These are phyloP conservation scores for Aspergillus costaricaensis DNA, from an alignment of 2,329 filamentous ascomycete genomes.

Conservation along the genomic window DNA sequence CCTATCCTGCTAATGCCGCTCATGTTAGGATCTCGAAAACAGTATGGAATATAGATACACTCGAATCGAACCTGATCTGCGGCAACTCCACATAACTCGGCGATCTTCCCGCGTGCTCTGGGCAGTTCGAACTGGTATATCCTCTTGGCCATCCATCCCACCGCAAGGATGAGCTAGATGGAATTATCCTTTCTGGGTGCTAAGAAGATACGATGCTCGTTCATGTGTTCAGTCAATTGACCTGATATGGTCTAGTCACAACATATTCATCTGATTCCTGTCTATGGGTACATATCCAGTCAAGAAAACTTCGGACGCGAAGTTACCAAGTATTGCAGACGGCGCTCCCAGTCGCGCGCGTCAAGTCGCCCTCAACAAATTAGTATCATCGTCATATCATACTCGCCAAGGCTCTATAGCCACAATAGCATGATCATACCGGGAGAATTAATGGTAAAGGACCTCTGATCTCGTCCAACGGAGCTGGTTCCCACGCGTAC, in stretches of 20 bases:
- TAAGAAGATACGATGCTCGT: neutral
- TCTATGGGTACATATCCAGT: too few relatives aligned
- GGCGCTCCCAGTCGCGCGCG: too few relatives aligned
- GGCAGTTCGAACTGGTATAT: neutral
- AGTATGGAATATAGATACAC: conserved; percentile 1
- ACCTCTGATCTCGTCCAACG: neutral
- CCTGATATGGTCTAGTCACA: neutral
- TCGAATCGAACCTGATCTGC: conserved; percentile 53
- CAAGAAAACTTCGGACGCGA: too few relatives aligned
- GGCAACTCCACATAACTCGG: conserved; percentile 27
- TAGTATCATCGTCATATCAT: too few relatives aligned
- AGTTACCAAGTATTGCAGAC: too few relatives aligned
- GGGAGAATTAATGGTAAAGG: neutral
- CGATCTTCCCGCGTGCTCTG: neutral
- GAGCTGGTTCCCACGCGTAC: neutral
- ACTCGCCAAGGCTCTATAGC: too few relatives aligned
- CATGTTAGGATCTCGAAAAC: too few relatives aligned
- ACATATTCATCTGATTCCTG: neutral
- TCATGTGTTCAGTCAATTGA: neutral
- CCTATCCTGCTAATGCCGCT: too few relatives aligned
- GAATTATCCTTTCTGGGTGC: neutral
- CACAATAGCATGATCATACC: too few relatives aligned
- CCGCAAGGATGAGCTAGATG: neutral
- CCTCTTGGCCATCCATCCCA: neutral
- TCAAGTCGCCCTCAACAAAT: too few relatives aligned